phyloP scores from a whole-genome alignment of 1,284 basidiomycete species.

The Mycosarcoma maydis region DNA sequence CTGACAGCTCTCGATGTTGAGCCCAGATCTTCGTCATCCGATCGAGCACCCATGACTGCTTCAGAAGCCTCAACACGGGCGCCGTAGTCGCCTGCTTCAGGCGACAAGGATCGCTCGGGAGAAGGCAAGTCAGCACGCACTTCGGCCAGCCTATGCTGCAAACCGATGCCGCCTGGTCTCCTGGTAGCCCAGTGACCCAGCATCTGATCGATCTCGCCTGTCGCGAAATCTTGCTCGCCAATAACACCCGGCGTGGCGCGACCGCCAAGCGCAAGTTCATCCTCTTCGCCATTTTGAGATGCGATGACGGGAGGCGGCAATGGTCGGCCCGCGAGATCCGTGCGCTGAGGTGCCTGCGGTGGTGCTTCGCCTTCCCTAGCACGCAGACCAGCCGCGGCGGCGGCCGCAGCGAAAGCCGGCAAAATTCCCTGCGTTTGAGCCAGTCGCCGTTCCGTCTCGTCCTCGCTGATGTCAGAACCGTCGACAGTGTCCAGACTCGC shows the following conservation, averaged over 20 bases:
- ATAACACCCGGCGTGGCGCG: conserved; percentile 43
- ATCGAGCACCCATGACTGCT: conserved; percentile 31
- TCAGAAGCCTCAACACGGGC: conserved; percentile 13
- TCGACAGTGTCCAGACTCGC: conserved; percentile 56
- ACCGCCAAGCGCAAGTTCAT: conserved; percentile 48
- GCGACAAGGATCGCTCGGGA: conserved; percentile 39
- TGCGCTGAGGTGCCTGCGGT: conserved; percentile 43
- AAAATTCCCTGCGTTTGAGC: conserved; percentile 39
- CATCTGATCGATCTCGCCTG: conserved; percentile 61
- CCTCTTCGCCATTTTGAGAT: conserved; percentile 44
- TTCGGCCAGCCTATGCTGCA: conserved; percentile 38
- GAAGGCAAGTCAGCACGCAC: conserved; percentile 32
- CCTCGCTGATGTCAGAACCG: conserved; percentile 55
- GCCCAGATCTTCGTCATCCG: conserved; percentile 40
- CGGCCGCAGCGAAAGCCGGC: conserved; percentile 35
- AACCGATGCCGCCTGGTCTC: conserved; percentile 17
- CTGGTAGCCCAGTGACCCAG: conserved; percentile 47
- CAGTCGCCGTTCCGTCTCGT: conserved; percentile 50
- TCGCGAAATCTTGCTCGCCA: conserved; percentile 51
- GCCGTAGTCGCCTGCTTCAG: conserved; percentile 13
- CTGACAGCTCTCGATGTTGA: conserved; percentile 74
- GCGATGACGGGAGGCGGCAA: conserved; percentile 64
- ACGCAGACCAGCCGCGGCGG: conserved; percentile 30
- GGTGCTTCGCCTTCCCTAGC: conserved; percentile 27
- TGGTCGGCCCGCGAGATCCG: conserved; percentile 53